Evolutionary conservation across 1,139 yeast genomes (phyloP).

Genomic region (Keqinozyma sinolaborantium): DNA sequence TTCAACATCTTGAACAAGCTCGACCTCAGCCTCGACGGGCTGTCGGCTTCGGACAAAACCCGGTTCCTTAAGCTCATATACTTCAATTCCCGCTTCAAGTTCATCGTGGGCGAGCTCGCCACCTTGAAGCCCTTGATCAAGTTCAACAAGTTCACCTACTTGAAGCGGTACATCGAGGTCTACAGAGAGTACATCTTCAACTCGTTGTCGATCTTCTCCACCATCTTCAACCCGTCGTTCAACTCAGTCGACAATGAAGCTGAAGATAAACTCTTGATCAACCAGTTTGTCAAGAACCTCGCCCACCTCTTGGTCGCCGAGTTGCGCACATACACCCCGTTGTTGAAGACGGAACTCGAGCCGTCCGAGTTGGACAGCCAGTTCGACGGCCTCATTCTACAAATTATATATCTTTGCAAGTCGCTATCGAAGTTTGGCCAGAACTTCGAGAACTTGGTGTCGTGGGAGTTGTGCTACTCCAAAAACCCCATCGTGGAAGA

Average conservation of each 20-base stretch:
- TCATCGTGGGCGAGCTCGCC: conserved; percentile 56
- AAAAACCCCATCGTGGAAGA: conserved; percentile 21
- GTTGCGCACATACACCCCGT: conserved; percentile 26
- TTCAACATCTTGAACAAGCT: conserved; percentile 71
- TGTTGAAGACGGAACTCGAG: conserved; percentile 13
- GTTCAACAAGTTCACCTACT: conserved; percentile 56
- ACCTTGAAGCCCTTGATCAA: conserved; percentile 53
- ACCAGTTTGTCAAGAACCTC: conserved; percentile 32
- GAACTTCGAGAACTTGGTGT: conserved; percentile 53
- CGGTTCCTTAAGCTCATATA: conserved; percentile 42
- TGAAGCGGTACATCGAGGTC: conserved; percentile 77
- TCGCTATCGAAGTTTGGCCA: conserved; percentile 68
- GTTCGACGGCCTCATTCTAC: conserved; percentile 64
- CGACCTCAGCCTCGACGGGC: conserved; percentile 23
- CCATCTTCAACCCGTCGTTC: conserved; percentile 47
- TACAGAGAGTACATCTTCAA: conserved; percentile 80
- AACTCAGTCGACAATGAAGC: conserved; percentile 10
- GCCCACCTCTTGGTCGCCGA: conserved; percentile 24
- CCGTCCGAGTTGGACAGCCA: conserved; percentile 37
- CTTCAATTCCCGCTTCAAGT: conserved; percentile 56
- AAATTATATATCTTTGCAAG: conserved; percentile 72
- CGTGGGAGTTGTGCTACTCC: conserved; percentile 32
- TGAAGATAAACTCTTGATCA: conserved; percentile 25
- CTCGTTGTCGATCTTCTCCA: conserved; percentile 61
- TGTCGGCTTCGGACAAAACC: conserved; percentile 7